A percentile compares a stretch with the other conserved stretches of the same genome.
These are phyloP conservation scores for Pugionium dolabratum DNA, from an alignment of 345 rosid species.

Conservation along the genomic window DNA sequence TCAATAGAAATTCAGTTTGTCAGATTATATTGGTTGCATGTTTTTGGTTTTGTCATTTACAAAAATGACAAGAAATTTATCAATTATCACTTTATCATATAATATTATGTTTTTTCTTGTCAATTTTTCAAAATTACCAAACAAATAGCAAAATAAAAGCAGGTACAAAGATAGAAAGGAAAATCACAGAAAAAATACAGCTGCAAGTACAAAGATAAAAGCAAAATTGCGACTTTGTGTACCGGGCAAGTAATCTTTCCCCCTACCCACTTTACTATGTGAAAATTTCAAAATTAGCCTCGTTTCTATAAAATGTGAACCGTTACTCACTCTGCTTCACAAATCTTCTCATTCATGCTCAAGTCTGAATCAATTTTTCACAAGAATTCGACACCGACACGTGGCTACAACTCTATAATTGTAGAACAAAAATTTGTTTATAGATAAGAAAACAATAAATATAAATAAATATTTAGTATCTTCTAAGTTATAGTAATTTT, in stretches of 20 bases:
- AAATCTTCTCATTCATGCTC: no score
- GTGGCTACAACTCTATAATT: not conserved
- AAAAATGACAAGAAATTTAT: conserved; percentile 20
- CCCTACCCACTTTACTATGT: no score
- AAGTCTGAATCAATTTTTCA: no score
- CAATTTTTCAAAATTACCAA: conserved; percentile 15
- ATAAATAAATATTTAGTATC: conserved; percentile 15
- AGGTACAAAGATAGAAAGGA: conserved; percentile 15
- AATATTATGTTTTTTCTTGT: conserved; percentile 1
- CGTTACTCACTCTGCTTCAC: no score
- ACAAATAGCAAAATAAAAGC: not conserved
- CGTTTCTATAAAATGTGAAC: no score
- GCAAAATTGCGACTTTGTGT: no score
- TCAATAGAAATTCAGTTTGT: conserved; percentile 5
- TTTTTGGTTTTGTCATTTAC: conserved; percentile 23
- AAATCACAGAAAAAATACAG: conserved; percentile 39
- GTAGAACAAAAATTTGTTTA: conserved; percentile 22
- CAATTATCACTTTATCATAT: not conserved
- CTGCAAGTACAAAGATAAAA: no score
- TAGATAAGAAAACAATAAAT: conserved; percentile 16
- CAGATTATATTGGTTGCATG: conserved; percentile 28
- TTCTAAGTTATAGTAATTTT: conserved; percentile 23
- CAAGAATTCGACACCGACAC: no score
- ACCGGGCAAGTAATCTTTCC: no score
- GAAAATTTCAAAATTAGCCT: no score